These are phyloP conservation scores for Tillandsia fasciculata DNA, from an alignment of 176 grass and related monocot genomes.

Conservation along the genomic window DNA sequence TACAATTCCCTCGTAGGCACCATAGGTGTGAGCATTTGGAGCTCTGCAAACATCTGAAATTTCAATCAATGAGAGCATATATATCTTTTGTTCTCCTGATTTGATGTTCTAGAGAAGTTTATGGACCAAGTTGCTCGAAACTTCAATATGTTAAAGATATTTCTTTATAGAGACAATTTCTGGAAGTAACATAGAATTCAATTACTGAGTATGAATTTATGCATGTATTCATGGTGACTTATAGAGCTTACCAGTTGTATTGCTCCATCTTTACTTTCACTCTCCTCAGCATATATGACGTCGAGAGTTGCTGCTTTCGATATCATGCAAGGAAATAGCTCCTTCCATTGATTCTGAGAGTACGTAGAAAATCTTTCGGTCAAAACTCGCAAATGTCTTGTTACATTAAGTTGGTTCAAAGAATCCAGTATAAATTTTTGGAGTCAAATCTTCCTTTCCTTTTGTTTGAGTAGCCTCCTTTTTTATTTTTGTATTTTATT, in stretches of 20 bases:
- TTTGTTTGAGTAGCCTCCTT: no score
- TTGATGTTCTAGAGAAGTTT: neutral
- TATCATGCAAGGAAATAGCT: slow-evolving; percentile 62
- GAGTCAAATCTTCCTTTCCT: no score
- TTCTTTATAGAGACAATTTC: no score
- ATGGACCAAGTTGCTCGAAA: neutral
- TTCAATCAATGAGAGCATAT: slow-evolving; percentile 5
- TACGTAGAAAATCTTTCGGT: neutral
- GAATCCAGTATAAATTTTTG: no score
- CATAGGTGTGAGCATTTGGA: slow-evolving; percentile 62
- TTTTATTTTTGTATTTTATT: no score
- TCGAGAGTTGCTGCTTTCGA: slow-evolving; percentile 36
- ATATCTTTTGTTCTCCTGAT: neutral
- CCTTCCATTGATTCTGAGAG: slow-evolving; percentile 62
- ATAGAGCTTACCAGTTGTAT: slow-evolving; percentile 45
- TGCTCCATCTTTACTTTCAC: slow-evolving; percentile 34
- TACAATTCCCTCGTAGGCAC: slow-evolving; percentile 56
- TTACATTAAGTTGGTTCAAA: neutral
- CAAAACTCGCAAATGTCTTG: neutral
- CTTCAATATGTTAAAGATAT: no score
- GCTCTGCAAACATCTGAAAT: slow-evolving; percentile 68
- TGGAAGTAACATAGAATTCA: no score
- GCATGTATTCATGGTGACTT: neutral
- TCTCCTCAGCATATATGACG: slow-evolving; percentile 26
- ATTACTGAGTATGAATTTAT: no score